Percentiles rank a stretch among this genome's conserved stretches.
These are phyloP conservation scores for Punica granatum DNA, from an alignment of 345 rosid genomes.

Conservation along the genomic window DNA sequence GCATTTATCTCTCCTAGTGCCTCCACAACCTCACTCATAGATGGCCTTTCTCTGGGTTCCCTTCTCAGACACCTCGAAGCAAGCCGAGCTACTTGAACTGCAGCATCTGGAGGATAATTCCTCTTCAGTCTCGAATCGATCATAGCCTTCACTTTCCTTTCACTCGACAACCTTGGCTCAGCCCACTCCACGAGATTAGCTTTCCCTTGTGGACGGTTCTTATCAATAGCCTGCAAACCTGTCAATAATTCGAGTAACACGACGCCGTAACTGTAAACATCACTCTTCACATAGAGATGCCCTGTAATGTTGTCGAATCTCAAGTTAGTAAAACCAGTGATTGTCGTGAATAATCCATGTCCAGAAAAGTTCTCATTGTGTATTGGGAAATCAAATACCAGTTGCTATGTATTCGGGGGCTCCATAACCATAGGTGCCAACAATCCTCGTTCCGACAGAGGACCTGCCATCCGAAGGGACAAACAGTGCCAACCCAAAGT, in stretches of 20 bases:
- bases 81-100: background rate
- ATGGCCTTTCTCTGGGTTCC: background rate
- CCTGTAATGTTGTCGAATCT: background rate
- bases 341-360: background rate
- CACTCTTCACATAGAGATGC: background rate
- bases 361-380: background rate
- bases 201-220: background rate
- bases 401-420: conserved; percentile 14
- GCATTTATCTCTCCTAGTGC: conserved; percentile 1
- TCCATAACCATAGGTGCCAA: conserved; percentile 13
- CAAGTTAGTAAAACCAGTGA: background rate
- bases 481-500: conserved; percentile 14
- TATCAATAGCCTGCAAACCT: background rate
- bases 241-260: conserved; percentile 8
- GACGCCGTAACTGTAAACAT: conserved; percentile 3
- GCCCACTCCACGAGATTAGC: background rate
- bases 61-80: background rate
- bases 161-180: background rate
- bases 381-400: background rate
- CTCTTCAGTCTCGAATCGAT: background rate
- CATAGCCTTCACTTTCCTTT: background rate
- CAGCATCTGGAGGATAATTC: background rate
- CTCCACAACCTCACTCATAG: conserved; percentile 2
- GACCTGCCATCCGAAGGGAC: conserved; percentile 7
- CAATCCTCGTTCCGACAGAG: conserved; percentile 1